Evolutionary conservation across 2,329 filamentous ascomycete species (phyloP).

Genomic region (Hypoxylon sp.): DNA sequence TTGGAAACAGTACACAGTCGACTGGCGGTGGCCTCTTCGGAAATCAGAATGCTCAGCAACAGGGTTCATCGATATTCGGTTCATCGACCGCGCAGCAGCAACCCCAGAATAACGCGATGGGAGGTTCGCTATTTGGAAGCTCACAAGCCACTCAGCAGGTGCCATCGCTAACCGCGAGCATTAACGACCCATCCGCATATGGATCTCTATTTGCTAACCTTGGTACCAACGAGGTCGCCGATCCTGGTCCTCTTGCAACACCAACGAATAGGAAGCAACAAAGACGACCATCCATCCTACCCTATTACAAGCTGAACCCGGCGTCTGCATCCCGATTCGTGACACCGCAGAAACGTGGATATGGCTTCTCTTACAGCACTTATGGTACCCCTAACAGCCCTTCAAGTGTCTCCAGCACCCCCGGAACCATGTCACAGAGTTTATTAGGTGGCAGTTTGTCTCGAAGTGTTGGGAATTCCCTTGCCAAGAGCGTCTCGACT

Average conservation of each 20-base stretch:
- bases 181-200: conserved; percentile 89
- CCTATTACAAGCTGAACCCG: conserved; percentile 89
- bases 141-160: conserved; percentile 65
- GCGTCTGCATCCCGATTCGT: conserved; percentile 82
- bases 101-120: conserved; percentile 60
- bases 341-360: conserved; percentile 88
- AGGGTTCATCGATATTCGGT: conserved; percentile 63
- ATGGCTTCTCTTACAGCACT: conserved; percentile 92
- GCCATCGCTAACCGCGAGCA: conserved; percentile 80
- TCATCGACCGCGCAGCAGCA: conserved; percentile 65
- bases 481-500: conserved; percentile 90
- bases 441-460: conserved; percentile 76
- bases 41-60: conserved; percentile 61
- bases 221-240: conserved; percentile 71
- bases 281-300: conserved; percentile 83
- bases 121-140: conserved; percentile 72
- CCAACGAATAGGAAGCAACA: conserved; percentile 83
- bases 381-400: conserved; percentile 86
- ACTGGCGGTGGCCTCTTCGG: conserved; percentile 70
- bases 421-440: conserved; percentile 76
- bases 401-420: conserved; percentile 77
- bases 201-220: conserved; percentile 89
- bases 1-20: conserved; percentile 63
- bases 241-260: conserved; percentile 91
- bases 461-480: conserved; percentile 80